These are phyloP conservation scores for Cyberlindnera mississippiensis DNA, from an alignment of 805 yeast genomes.

Conservation along the genomic window DNA sequence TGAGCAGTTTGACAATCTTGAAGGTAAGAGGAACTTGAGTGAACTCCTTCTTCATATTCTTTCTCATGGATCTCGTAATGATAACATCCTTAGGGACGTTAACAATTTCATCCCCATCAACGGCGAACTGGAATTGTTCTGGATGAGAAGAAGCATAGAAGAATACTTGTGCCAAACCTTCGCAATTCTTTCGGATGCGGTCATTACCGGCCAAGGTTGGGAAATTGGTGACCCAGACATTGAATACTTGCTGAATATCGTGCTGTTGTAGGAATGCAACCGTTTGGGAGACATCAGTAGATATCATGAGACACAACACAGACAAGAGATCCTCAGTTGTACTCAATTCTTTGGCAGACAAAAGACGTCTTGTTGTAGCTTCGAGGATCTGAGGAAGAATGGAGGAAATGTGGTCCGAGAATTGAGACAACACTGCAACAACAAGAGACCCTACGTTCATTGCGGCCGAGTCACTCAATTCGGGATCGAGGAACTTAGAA, in stretches of 20 bases:
- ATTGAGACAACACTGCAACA: conserved; percentile 52
- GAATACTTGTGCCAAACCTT: conserved; percentile 68
- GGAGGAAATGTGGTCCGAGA: conserved; percentile 28
- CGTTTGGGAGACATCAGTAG: conserved; percentile 58
- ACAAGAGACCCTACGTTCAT: conserved; percentile 68
- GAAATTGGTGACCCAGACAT: conserved; percentile 81
- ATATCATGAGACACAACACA: conserved; percentile 70
- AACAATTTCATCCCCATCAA: conserved; percentile 75
- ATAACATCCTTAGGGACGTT: conserved; percentile 56
- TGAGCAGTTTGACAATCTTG: conserved; percentile 68
- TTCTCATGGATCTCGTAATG: conserved; percentile 79
- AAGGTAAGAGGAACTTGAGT: conserved; percentile 63
- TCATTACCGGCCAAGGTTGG: conserved; percentile 73
- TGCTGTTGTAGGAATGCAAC: conserved; percentile 55
- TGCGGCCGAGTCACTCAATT: conserved; percentile 76
- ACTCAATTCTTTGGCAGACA: conserved; percentile 61
- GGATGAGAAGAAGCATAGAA: conserved; percentile 39
- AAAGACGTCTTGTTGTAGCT: conserved; percentile 67
- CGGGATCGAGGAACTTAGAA: conserved; percentile 66
- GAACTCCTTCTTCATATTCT: conserved; percentile 44
- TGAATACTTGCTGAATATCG: conserved; percentile 50
- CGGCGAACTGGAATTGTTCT: conserved; percentile 48
- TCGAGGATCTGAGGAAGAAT: conserved; percentile 27
- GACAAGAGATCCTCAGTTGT: conserved; percentile 74
- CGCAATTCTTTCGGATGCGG: conserved; percentile 58